Evolutionary conservation across 225 moss, liverwort and hornwort species (phyloP).

Genomic region (Pseudisothecium myosuroides): DNA sequence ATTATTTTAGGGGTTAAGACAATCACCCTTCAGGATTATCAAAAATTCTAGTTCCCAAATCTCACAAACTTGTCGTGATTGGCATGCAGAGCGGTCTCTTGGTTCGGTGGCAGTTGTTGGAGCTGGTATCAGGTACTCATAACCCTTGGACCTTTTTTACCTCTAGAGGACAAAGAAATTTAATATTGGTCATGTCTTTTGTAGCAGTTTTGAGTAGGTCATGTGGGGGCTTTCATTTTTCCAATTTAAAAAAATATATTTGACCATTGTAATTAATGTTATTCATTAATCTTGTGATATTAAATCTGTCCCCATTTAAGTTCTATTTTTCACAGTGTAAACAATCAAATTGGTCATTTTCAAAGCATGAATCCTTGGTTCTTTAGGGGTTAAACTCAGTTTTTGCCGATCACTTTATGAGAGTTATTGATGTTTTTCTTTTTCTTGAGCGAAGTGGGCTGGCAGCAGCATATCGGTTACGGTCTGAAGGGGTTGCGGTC

Average conservation of each 20-base stretch:
- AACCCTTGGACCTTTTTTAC: not conserved
- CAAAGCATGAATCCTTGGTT: not conserved
- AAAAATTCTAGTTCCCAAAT: not conserved
- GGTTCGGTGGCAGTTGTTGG: slow-evolving; percentile 85
- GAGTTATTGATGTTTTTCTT: not conserved
- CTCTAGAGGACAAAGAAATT: not conserved
- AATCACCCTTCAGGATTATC: not conserved
- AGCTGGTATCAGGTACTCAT: slow-evolving; percentile 67
- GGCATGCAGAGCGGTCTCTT: slow-evolving; percentile 36
- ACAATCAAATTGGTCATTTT: not conserved
- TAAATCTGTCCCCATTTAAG: not conserved
- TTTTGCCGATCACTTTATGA: not conserved
- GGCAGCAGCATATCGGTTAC: slow-evolving; percentile 67
- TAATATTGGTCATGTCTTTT: not conserved
- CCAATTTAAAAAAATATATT: not conserved
- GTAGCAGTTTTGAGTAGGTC: not conserved
- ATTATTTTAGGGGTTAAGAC: not conserved
- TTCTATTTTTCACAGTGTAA: not conserved
- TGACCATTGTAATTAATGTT: not conserved
- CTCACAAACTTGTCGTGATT: not conserved
- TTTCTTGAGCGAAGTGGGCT: slow-evolving; percentile 47
- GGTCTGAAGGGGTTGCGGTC: slow-evolving; percentile 54
- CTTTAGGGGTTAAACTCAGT: not conserved
- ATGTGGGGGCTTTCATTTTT: not conserved
- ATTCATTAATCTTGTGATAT: not conserved